phyloP scores from a whole-genome alignment of 139 green algal genomes.

The Gonium pectorale region DNA sequence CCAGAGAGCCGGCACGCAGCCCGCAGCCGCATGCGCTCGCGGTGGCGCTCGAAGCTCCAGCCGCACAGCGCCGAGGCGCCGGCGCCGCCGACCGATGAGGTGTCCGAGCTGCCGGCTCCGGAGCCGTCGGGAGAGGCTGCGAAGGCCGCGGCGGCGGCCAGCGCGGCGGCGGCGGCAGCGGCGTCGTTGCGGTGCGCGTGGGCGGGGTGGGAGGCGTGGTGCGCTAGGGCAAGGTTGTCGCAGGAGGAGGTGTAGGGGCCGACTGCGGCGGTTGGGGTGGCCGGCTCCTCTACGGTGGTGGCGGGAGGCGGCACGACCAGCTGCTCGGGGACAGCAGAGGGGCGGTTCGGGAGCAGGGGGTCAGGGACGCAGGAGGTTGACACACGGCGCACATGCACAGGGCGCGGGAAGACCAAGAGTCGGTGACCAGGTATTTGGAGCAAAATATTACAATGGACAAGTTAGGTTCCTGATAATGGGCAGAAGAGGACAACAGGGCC shows the following conservation, averaged over 20 bases:
- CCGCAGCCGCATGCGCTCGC: conserved; percentile 10
- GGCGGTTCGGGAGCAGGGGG: neutral
- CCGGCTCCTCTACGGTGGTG: neutral
- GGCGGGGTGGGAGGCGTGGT: neutral
- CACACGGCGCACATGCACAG: too few species aligned
- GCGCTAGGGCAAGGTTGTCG: neutral
- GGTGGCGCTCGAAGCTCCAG: neutral
- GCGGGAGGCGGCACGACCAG: neutral
- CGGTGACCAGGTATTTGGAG: too few species aligned
- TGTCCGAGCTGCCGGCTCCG: too few species aligned
- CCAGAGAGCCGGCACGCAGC: conserved; percentile 2
- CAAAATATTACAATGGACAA: too few species aligned
- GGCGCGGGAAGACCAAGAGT: too few species aligned
- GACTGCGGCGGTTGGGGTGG: conserved; percentile 8
- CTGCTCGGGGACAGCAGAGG: neutral
- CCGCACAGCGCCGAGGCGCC: neutral
- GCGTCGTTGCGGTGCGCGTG: neutral
- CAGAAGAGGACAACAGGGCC: neutral
- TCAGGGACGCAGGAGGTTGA: neutral
- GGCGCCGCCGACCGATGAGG: neutral
- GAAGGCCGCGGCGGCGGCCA: too few species aligned
- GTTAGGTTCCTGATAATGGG: too few species aligned
- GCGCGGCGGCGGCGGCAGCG: neutral
- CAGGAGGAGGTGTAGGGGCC: neutral
- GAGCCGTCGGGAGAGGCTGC: too few species aligned